A percentile compares a stretch with the other conserved stretches of the same genome.
phyloP scores from a whole-genome alignment of 2,329 filamentous ascomycete species.

The Hypoxylon sp. region DNA sequence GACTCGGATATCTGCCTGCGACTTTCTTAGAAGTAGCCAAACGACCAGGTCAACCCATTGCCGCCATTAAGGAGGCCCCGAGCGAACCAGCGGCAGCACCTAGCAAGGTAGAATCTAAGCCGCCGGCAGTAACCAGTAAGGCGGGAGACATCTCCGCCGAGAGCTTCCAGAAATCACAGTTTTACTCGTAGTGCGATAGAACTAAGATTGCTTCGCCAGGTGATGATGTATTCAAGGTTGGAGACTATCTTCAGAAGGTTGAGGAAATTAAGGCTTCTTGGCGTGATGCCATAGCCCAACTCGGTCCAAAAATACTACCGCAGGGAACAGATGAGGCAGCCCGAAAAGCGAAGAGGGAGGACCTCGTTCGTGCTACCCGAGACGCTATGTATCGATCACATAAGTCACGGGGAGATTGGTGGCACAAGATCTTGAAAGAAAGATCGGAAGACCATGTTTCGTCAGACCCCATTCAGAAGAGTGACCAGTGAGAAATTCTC shows the following conservation, averaged over 20 bases:
- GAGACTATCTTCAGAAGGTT: too few relatives aligned
- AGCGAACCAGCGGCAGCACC: slow-evolving; percentile 61
- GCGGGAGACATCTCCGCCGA: slow-evolving; percentile 68
- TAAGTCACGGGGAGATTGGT: too few relatives aligned
- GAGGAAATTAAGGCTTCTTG: too few relatives aligned
- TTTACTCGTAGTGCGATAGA: slow-evolving; percentile 63
- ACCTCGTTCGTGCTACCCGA: too few relatives aligned
- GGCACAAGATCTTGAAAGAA: too few relatives aligned
- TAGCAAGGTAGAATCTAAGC: slow-evolving; percentile 60
- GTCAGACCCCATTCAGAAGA: not conserved
- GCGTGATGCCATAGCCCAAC: too few relatives aligned
- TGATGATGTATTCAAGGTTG: too few relatives aligned
- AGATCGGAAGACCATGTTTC: not conserved
- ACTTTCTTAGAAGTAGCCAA: slow-evolving; percentile 87
- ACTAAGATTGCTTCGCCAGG: too few relatives aligned
- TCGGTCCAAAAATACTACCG: too few relatives aligned
- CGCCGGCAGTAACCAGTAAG: slow-evolving; percentile 60
- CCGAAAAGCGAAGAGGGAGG: too few relatives aligned
- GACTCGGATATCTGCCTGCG: slow-evolving; percentile 91
- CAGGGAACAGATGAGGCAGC: too few relatives aligned
- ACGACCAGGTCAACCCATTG: slow-evolving; percentile 65
- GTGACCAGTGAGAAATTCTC: not conserved
- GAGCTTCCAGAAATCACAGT: slow-evolving; percentile 71
- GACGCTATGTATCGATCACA: too few relatives aligned
- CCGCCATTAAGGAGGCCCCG: slow-evolving; percentile 66